Conservation (phyloP, 2,329 filamentous ascomycete genomes). For the Fusarium anguioides region DNA sequence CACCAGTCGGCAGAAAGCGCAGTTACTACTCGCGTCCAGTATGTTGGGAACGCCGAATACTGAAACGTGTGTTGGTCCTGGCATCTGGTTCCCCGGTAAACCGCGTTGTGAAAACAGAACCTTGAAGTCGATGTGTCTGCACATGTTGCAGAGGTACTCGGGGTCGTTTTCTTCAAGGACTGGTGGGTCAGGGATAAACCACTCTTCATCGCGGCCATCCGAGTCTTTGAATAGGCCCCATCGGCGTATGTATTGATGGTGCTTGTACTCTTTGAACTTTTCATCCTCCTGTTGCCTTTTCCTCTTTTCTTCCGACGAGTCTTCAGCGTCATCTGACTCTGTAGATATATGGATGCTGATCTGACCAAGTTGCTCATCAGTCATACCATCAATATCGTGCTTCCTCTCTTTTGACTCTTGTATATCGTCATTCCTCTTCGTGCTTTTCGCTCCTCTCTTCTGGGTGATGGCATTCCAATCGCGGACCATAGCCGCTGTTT, state of each 20-base stretch:
- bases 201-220: slow-evolving; percentile 19
- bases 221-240: slow-evolving; percentile 17
- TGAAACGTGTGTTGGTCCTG: slow-evolving; percentile 8
- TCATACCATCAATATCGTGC: background rate
- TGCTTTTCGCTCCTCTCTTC: background rate
- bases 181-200: slow-evolving; percentile 9
- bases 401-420: background rate
- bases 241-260: slow-evolving; percentile 17
- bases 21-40: background rate
- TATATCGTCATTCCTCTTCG: background rate
- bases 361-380: background rate
- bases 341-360: slow-evolving; percentile 10
- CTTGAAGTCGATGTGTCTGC: slow-evolving; percentile 17
- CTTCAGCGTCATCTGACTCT: background rate
- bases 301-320: background rate
- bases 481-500: slow-evolving; percentile 4
- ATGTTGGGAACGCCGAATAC: slow-evolving; percentile 2
- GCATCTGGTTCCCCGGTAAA: slow-evolving; percentile 14
- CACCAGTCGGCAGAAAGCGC: slow-evolving; percentile 9
- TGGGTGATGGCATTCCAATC: background rate
- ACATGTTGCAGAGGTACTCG: slow-evolving; percentile 22
- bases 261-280: slow-evolving; percentile 14
- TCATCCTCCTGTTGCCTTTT: background rate
- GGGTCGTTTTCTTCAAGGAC: background rate
- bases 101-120: slow-evolving; percentile 1